These are phyloP conservation scores for Capsicum rhomboideum DNA, from an alignment of 257 asterid genomes.

Conservation along the genomic window DNA sequence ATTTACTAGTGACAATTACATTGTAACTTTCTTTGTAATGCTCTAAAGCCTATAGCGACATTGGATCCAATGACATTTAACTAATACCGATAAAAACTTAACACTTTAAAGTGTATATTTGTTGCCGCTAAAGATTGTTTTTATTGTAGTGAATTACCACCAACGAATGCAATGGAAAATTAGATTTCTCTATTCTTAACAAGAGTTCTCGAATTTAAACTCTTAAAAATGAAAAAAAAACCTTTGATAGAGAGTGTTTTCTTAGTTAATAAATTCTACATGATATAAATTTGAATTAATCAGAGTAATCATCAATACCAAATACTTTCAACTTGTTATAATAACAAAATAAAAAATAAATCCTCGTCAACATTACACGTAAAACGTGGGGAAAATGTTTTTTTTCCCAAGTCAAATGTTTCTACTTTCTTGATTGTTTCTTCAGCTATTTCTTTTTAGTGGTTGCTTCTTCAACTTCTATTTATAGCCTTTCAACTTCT, in stretches of 20 bases:
- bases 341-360: background rate
- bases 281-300: background rate
- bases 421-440: background rate
- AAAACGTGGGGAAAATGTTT: background rate
- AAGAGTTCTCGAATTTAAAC: background rate
- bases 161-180: background rate
- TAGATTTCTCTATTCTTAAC: background rate
- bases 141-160: too few species aligned
- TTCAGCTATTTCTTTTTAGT: background rate
- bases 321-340: background rate
- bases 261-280: fast-evolving
- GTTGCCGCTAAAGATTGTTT: too few species aligned
- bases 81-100: too few species aligned
- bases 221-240: background rate
- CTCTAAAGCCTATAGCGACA: too few species aligned
- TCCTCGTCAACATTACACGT: background rate
- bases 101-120: too few species aligned
- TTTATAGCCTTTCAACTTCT: background rate
- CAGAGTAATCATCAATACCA: background rate
- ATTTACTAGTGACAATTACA: too few species aligned
- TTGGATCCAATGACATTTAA: too few species aligned
- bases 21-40: too few species aligned
- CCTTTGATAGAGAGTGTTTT: background rate
- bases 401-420: background rate
- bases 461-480: background rate